Conservation (phyloP, 306 rosid genomes). For the Canavalia ensiformis region DNA sequence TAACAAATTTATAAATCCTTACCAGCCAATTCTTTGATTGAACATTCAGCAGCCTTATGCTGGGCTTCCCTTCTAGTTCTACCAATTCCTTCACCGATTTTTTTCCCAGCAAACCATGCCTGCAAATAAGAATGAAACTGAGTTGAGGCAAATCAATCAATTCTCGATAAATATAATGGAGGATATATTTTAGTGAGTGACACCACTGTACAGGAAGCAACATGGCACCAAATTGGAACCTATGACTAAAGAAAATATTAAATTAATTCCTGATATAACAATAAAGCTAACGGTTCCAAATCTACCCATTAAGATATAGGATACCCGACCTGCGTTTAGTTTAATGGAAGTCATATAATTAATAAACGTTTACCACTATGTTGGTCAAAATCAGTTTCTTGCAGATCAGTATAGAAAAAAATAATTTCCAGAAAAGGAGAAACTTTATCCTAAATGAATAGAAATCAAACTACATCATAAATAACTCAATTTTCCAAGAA, state of each 20-base stretch:
- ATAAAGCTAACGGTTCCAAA: conserved; percentile 18
- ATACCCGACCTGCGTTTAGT: conserved; percentile 2
- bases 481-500: not conserved
- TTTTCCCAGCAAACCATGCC: conserved; percentile 87
- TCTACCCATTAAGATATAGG: not conserved
- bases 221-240: conserved; percentile 24
- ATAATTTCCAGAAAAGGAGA: not conserved
- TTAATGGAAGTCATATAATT: not conserved
- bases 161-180: conserved; percentile 18
- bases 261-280: conserved; percentile 8
- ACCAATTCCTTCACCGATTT: conserved; percentile 81
- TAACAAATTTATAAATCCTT: conserved; percentile 31
- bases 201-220: conserved; percentile 28
- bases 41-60: conserved; percentile 70
- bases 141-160: conserved; percentile 10
- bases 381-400: conserved; percentile 7
- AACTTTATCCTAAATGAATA: not conserved
- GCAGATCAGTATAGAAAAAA: not conserved
- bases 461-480: not conserved
- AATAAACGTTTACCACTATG: not conserved
- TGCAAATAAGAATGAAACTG: conserved; percentile 47
- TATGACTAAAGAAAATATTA: not conserved
- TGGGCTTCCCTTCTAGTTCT: conserved; percentile 86
- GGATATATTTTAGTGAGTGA: conserved; percentile 24
- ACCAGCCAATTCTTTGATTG: conserved; percentile 84